A percentile compares a stretch with the other conserved stretches of the same genome.
phyloP scores from a whole-genome alignment of 805 yeast species.

The Candida broadrunensis region DNA sequence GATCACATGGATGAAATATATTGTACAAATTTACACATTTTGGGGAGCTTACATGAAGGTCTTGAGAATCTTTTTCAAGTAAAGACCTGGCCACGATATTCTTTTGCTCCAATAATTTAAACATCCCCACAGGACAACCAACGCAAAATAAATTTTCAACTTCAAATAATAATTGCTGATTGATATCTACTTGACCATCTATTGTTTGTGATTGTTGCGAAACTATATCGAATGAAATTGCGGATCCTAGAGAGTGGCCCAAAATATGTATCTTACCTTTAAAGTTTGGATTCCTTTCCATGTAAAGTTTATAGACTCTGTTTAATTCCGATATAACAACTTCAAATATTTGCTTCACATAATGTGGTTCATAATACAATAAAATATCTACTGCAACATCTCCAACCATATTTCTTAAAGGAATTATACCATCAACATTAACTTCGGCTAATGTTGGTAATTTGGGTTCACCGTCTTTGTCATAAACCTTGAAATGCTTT shows the following conservation, averaged over 20 bases:
- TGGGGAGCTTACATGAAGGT: conserved; percentile 34
- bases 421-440: conserved; percentile 72
- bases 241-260: conserved; percentile 93
- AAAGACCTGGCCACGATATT: conserved; percentile 47
- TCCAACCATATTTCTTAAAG: conserved; percentile 76
- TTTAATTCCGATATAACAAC: conserved; percentile 67
- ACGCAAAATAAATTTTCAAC: conserved; percentile 75
- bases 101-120: conserved; percentile 67
- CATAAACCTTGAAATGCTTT: conserved; percentile 28
- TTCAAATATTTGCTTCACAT: conserved; percentile 57
- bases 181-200: conserved; percentile 16
- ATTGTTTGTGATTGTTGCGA: conserved; percentile 39
- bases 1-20: conserved; percentile 87
- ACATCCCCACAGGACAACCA: conserved; percentile 90
- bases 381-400: conserved; percentile 85
- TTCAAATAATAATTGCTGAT: conserved; percentile 56
- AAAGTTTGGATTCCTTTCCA: conserved; percentile 64
- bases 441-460: conserved; percentile 68
- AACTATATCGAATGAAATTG: conserved; percentile 75
- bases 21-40: conserved; percentile 70
- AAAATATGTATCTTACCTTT: conserved; percentile 78
- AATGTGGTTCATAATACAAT: conserved; percentile 70
- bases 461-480: conserved; percentile 35
- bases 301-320: conserved; percentile 54
- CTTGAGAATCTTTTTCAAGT: conserved; percentile 1